These are phyloP conservation scores for Fulvia fulva DNA, from an alignment of 2,329 filamentous ascomycete species.

Conservation along the genomic window DNA sequence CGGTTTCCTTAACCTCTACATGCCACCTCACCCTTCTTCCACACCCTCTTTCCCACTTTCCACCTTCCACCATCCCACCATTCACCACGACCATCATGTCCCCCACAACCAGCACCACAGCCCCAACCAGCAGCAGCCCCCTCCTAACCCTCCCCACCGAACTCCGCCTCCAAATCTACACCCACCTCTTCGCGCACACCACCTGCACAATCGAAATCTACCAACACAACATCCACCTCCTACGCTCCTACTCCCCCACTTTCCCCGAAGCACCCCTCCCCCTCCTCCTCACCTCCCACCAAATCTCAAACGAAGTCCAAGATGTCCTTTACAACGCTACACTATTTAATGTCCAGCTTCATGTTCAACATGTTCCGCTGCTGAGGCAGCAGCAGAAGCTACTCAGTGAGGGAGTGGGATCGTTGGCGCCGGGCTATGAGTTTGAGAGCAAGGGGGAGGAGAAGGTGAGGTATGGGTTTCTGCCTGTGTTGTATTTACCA, in stretches of 20 bases:
- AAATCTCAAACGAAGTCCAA: background rate
- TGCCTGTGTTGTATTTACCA: background rate
- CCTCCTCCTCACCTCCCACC: background rate
- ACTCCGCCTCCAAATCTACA: background rate
- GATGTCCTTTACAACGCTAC: background rate
- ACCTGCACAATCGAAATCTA: conserved; percentile 1
- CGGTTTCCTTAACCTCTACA: background rate
- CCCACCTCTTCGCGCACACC: background rate
- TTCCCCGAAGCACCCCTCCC: background rate
- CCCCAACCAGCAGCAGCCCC: too few species aligned
- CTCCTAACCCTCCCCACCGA: background rate
- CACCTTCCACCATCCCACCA: background rate
- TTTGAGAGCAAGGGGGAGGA: too few species aligned
- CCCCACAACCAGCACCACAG: background rate
- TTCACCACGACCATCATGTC: background rate
- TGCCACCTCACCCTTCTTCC: background rate
- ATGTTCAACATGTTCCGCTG: background rate
- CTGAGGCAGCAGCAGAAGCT: background rate
- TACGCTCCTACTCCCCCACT: background rate
- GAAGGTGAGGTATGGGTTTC: background rate
- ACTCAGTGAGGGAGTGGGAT: background rate
- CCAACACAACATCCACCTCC: background rate
- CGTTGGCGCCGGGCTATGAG: too few species aligned
- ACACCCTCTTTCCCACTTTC: background rate
- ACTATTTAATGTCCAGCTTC: background rate